Percentiles rank a stretch among this genome's conserved stretches.
Evolutionary conservation across 2,329 filamentous ascomycete genomes (phyloP).

Genomic region (Botrytis porri): DNA sequence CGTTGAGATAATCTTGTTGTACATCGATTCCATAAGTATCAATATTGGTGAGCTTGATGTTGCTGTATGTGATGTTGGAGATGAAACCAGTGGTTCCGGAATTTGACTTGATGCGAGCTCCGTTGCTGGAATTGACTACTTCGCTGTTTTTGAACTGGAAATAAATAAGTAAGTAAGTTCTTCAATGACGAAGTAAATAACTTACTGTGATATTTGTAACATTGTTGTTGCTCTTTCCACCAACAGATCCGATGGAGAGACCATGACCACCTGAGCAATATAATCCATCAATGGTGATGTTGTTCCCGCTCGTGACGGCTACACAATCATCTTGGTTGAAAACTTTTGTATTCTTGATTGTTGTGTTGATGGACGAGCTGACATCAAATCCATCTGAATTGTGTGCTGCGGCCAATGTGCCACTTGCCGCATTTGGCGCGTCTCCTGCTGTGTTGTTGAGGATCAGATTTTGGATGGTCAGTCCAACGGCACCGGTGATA

Average conservation of each 20-base stretch:
- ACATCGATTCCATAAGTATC: constrained; percentile 50
- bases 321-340: constrained; percentile 39
- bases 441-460: constrained; percentile 58
- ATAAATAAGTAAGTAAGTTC: neutral
- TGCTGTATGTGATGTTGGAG: constrained; percentile 45
- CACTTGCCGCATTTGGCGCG: constrained; percentile 36
- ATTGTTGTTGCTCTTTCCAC: constrained; percentile 38
- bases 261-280: constrained; percentile 37
- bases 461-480: constrained; percentile 49
- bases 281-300: constrained; percentile 35
- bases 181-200: neutral
- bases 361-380: constrained; percentile 44
- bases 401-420: constrained; percentile 35
- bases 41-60: constrained; percentile 46
- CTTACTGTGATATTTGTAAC: constrained; percentile 38
- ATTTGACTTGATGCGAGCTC: constrained; percentile 43
- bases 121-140: constrained; percentile 36
- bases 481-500: constrained; percentile 42
- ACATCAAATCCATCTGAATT: constrained; percentile 57
- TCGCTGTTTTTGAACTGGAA: constrained; percentile 35
- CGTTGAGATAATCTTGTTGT: constrained; percentile 52
- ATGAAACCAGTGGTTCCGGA: constrained; percentile 42
- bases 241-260: constrained; percentile 38
- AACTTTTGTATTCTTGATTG: constrained; percentile 36
- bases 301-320: constrained; percentile 37